Percentiles rank a stretch among this genome's conserved stretches.
These are phyloP conservation scores for Populus pruinosa DNA, from an alignment of 345 rosid species.

Conservation along the genomic window DNA sequence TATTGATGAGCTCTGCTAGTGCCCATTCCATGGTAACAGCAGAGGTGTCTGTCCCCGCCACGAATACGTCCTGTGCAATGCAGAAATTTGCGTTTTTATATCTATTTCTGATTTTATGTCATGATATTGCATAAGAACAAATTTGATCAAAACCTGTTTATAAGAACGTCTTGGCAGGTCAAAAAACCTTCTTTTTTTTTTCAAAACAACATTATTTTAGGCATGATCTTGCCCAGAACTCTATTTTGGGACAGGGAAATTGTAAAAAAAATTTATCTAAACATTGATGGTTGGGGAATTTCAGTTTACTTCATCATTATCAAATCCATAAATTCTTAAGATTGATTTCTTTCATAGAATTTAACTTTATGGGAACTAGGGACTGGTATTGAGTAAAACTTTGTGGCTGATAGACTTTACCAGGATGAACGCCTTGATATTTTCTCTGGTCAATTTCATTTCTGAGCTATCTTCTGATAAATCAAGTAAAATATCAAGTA, in stretches of 20 bases:
- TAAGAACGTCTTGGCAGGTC: too few relatives aligned
- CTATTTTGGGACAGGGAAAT: background rate
- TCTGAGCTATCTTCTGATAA: constrained; percentile 43
- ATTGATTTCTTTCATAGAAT: background rate
- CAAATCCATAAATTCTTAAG: background rate
- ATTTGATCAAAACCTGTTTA: background rate
- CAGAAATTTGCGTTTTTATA: background rate
- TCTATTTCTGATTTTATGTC: background rate
- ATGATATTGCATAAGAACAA: background rate
- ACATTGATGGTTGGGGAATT: background rate
- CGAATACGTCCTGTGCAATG: constrained; percentile 49
- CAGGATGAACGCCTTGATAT: constrained; percentile 55
- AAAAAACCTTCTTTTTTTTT: too few relatives aligned
- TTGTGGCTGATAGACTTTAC: constrained; percentile 18
- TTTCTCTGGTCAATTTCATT: constrained; percentile 43
- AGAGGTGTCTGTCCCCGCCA: constrained; percentile 66
- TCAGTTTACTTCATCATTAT: background rate
- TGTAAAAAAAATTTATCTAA: too few relatives aligned
- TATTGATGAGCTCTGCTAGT: constrained; percentile 62
- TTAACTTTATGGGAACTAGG: background rate
- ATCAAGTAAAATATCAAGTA: constrained; percentile 46
- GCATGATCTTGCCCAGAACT: background rate
- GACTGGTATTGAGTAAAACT: background rate
- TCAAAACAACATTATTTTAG: too few relatives aligned
- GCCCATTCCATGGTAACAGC: constrained; percentile 59